Base-by-base conservation (phyloP, 2,329 filamentous ascomycete genomes). In the Monosporascus sp. region DNA sequence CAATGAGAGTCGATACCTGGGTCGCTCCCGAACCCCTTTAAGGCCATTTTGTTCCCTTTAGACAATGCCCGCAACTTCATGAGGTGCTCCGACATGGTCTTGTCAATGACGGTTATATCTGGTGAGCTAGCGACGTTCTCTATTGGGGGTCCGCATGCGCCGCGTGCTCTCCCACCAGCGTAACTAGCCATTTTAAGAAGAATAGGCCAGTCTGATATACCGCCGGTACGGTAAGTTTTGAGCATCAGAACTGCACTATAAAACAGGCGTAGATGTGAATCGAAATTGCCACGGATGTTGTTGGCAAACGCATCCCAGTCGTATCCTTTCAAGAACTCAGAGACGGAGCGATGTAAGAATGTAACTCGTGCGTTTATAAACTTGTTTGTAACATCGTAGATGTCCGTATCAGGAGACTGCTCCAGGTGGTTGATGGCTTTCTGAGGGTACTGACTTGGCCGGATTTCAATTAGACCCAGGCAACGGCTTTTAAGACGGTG, bases 311-410 rank as follows among this genome's bases (percentile, higher is more conserved):
- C 17, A 2, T 36, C n/a, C 54, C 54, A 57, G 22, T 53, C 37
- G 3, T 46, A 25, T 2, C 22, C 20, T 2, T 17, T 34, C 6
- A 62, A 49, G 44, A 62, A 62, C n/a, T 60, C 60, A 18, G 11
- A 39, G n/a, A 62, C 58, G 9, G 60, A 59, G 46, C 52, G 54
- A 31, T 62, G 60, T 18, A 60, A 34, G 27, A 60, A 59, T 3
- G 36, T 45, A 6, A 51, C 51, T 6, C 8, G 42, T n/a, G 47
- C 50, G 7, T 22, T 51, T 9, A 34, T n/a, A 8, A 47, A 47
- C 2, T 45, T n/a, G 14, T 25, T 51, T 27, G 48, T 34, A 1
- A 15, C 1, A n/a, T 51, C 42, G 15, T 54, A 53, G 22, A 52
- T 44, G 39, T 41, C 34, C 14, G 46, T 25, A 20, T 2, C 0